phyloP scores from a whole-genome alignment of 2,329 filamentous ascomycete species.

The Bimuria novae-zelandiae region DNA sequence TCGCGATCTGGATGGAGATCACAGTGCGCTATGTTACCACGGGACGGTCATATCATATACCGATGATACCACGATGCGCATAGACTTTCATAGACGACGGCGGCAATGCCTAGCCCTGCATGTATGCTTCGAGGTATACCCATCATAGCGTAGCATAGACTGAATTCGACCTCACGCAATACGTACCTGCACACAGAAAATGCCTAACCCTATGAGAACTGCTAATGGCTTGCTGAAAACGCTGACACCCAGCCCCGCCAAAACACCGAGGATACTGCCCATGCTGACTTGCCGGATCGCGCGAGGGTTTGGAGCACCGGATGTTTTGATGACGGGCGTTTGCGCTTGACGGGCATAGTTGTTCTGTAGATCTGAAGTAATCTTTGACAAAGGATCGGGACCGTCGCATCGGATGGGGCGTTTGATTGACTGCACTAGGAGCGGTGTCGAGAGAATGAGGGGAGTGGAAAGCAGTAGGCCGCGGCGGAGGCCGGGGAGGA shows the following conservation, averaged over 20 bases:
- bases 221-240: slow-evolving; percentile 74
- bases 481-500: slow-evolving; percentile 47
- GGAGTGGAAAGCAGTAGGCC: slow-evolving; percentile 44
- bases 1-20: no score
- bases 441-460: slow-evolving; percentile 39
- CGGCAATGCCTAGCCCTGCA: slow-evolving; percentile 4
- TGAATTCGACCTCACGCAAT: no score
- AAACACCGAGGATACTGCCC: slow-evolving; percentile 51
- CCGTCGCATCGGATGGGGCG: slow-evolving; percentile 45
- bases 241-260: slow-evolving; percentile 66
- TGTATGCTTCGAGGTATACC: slow-evolving; percentile 17
- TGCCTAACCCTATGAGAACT: slow-evolving; percentile 66
- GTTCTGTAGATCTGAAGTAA: slow-evolving; percentile 42
- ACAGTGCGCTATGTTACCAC: not conserved
- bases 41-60: not conserved
- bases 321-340: slow-evolving; percentile 45
- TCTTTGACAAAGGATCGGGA: slow-evolving; percentile 40
- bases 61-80: not conserved
- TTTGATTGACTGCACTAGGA: slow-evolving; percentile 34
- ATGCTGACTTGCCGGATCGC: slow-evolving; percentile 52
- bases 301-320: slow-evolving; percentile 47
- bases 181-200: slow-evolving; percentile 67
- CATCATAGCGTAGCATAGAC: not conserved
- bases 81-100: slow-evolving; percentile 13
- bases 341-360: slow-evolving; percentile 47